A percentile compares a stretch with the other conserved stretches of the same genome.
phyloP scores from a whole-genome alignment of 352 stramenopile species.

The Globisporangium perplexum region DNA sequence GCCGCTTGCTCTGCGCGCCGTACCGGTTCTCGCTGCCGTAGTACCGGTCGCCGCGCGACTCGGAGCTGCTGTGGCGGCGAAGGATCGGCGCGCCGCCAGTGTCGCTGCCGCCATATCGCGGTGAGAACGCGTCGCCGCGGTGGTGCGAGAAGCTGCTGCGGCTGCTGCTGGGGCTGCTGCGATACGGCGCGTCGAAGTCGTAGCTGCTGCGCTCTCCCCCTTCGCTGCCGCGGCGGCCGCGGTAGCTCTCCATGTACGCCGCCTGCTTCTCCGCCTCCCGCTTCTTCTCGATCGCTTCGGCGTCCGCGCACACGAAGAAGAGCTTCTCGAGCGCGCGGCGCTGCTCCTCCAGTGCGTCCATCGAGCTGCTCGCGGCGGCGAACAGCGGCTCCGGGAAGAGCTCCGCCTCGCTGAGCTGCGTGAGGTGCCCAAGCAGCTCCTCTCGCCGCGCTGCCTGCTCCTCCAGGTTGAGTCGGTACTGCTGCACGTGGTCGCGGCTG shows the following conservation, averaged over 20 bases:
- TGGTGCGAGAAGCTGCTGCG: neutral
- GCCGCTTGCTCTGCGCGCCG: constrained; percentile 33
- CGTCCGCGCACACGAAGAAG: constrained; percentile 47
- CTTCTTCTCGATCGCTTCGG: constrained; percentile 45
- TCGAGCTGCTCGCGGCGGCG: constrained; percentile 7
- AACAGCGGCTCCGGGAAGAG: constrained; percentile 40
- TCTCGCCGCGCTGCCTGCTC: constrained; percentile 60
- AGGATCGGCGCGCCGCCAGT: constrained; percentile 12
- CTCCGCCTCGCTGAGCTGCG: constrained; percentile 28
- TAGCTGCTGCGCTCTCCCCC: too few relatives aligned
- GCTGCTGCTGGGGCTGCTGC: too few relatives aligned
- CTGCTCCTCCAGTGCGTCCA: constrained; percentile 40
- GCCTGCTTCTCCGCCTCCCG: constrained; percentile 43
- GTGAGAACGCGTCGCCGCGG: neutral
- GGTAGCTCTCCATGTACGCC: constrained; percentile 21
- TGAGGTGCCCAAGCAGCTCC: constrained; percentile 46
- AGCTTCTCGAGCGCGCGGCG: constrained; percentile 39
- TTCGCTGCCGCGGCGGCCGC: neutral
- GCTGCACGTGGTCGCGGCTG: constrained; percentile 67
- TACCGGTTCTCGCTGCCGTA: constrained; percentile 20
- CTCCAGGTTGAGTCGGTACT: constrained; percentile 71
- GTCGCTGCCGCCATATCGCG: constrained; percentile 2
- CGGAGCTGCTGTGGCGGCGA: constrained; percentile 44
- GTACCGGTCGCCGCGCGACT: neutral
- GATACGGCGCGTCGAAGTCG: too few relatives aligned